Base-by-base conservation (phyloP, 2,329 filamentous ascomycete species). In the Colletotrichum orbiculare region DNA sequence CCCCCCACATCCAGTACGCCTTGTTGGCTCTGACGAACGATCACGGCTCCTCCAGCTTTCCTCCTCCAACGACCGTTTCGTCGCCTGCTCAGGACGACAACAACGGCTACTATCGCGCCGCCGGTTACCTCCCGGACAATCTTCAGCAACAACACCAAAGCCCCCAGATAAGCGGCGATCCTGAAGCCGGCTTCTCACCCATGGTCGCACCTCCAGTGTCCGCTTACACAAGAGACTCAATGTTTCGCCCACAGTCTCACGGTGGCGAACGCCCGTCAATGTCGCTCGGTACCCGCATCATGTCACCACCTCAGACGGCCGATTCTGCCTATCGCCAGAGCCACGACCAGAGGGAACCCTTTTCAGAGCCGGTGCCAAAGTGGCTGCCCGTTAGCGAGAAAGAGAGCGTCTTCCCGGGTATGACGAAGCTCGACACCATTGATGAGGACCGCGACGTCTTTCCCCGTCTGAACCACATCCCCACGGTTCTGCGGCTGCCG, bases 1-100 rank as follows among this genome's bases (percentile, higher is more conserved):
- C 89, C 8, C 94, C 93, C 0, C 97, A 94, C 76, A 92, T 97
- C 68, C 91, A 91, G 68, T 96, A 96, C 75, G 94, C 95, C 45
- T 88, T 98, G 68, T 92, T 97, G 68, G 93, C 95, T 68, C 81
- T 98, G 70, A 96, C 93, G 6, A 84, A 91, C 52, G 87, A 91
- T 71, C 89, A 89, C 62, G 88, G 92, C 66, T 83, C 88, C 25
- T 25, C 25, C 6, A 78, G 82, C 62, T 83, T 85, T 9, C 81
- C 84, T 2, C 53, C 57, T 56, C 76, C 83, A 58, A 81, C 83
- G 5, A 72, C 69, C 38, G 73, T 73, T 60, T 78, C 74, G n/a
- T 73, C 75, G 8, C 71, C 69, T 42, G 74, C 71, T 25, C 25
- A 25, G 61, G 73, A 67, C 6, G 67, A 74, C 2, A 67, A 82